phyloP scores from a whole-genome alignment of 192 early-diverging fungal genomes.

The Coemansia sp. region DNA sequence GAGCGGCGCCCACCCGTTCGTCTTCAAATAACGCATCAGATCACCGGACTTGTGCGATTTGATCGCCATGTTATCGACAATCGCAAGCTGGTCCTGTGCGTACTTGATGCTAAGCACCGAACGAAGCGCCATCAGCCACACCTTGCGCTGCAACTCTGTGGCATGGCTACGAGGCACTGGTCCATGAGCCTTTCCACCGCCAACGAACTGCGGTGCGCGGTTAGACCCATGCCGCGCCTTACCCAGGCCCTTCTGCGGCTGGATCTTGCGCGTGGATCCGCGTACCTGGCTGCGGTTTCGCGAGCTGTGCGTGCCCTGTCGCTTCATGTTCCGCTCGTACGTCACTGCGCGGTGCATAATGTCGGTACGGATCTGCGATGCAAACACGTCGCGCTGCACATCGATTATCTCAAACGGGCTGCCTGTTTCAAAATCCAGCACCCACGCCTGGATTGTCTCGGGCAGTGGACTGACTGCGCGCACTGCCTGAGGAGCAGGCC shows the following conservation, averaged over 20 bases:
- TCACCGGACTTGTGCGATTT: slow-evolving; percentile 62
- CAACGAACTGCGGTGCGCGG: slow-evolving; percentile 83
- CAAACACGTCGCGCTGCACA: slow-evolving; percentile 75
- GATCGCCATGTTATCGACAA: slow-evolving; percentile 72
- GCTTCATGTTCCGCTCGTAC: slow-evolving; percentile 79
- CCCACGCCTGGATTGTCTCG: slow-evolving; percentile 68
- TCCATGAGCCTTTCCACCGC: slow-evolving; percentile 88
- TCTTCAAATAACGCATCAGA: slow-evolving; percentile 45
- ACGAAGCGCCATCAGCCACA: slow-evolving; percentile 81
- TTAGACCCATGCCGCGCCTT: slow-evolving; percentile 83
- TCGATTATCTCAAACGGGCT: slow-evolving; percentile 70
- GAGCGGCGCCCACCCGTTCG: slow-evolving; percentile 44
- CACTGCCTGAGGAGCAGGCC: slow-evolving; percentile 36
- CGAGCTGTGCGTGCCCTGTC: slow-evolving; percentile 82
- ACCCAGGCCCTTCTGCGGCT: slow-evolving; percentile 93
- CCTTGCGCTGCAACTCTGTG: slow-evolving; percentile 82
- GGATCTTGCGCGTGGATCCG: slow-evolving; percentile 77
- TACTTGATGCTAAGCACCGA: slow-evolving; percentile 86
- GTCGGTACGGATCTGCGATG: slow-evolving; percentile 71
- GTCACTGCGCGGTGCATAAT: slow-evolving; percentile 81
- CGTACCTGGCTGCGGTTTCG: slow-evolving; percentile 81
- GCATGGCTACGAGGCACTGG: slow-evolving; percentile 83
- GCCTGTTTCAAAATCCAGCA: slow-evolving; percentile 74
- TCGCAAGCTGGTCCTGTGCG: slow-evolving; percentile 80
- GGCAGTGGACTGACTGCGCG: slow-evolving; percentile 39